phyloP scores from a whole-genome alignment of 2,329 filamentous ascomycete species.

The Calycina herbarum region DNA sequence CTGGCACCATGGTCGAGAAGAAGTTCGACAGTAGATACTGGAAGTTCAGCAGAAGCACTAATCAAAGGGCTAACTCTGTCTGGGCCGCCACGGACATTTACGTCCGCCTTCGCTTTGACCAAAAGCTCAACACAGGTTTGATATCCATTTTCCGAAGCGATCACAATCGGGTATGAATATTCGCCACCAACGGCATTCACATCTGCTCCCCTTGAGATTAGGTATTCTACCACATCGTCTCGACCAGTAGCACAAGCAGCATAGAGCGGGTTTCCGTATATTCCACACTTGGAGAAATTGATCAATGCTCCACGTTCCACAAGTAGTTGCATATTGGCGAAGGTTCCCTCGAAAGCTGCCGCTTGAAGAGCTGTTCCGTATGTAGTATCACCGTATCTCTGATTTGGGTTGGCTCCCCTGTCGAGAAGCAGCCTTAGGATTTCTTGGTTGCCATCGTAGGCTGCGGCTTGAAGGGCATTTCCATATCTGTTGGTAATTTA shows the following conservation, averaged over 20 bases:
- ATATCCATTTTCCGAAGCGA: slow-evolving; percentile 1
- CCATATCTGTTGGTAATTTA: not conserved
- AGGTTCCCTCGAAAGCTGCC: not conserved
- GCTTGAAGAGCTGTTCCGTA: slow-evolving; percentile 9
- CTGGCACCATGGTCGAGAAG: not conserved
- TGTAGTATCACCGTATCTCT: not conserved
- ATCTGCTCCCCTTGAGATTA: slow-evolving; percentile 4
- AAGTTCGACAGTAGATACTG: not conserved
- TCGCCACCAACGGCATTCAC: slow-evolving; percentile 4
- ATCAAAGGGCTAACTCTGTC: not conserved
- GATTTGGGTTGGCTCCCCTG: not conserved
- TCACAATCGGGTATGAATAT: not conserved
- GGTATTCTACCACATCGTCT: not conserved
- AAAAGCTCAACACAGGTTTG: not conserved
- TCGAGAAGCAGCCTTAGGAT: not conserved
- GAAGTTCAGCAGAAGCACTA: not conserved
- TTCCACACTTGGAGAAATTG: not conserved
- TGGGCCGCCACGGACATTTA: not conserved
- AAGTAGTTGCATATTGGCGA: slow-evolving; percentile 1
- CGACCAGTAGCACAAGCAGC: slow-evolving; percentile 3
- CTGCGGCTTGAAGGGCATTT: slow-evolving; percentile 10
- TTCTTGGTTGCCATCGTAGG: slow-evolving; percentile 5
- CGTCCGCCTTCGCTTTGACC: not conserved
- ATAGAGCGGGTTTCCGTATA: slow-evolving; percentile 1
- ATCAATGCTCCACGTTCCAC: slow-evolving; percentile 5